These are phyloP conservation scores for Phylloporus arenicola DNA, from an alignment of 768 basidiomycete species.

Conservation along the genomic window DNA sequence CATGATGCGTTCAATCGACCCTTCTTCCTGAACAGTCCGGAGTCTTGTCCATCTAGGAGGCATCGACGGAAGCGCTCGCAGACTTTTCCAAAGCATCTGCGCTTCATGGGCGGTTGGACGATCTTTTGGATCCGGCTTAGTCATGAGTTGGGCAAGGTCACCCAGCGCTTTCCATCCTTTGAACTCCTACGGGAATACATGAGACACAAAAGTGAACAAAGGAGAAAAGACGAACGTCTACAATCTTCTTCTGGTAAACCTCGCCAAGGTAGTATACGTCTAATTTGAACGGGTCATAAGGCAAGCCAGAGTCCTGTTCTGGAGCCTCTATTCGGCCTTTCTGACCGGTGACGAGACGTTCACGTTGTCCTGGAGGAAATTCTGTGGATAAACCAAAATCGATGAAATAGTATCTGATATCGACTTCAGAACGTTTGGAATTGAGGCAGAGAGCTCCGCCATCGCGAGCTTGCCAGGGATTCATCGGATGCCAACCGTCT, in stretches of 20 bases:
- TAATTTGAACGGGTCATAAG: slow-evolving; percentile 28
- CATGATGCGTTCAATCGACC: slow-evolving; percentile 6
- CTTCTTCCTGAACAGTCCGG: too few relatives aligned
- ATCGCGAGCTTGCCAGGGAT: slow-evolving; percentile 8
- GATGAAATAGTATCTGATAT: slow-evolving; percentile 31
- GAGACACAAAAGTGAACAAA: neutral
- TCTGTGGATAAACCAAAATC: slow-evolving; percentile 33
- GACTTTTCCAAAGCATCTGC: slow-evolving; percentile 6
- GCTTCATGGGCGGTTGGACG: slow-evolving; percentile 1
- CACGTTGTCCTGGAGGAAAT: slow-evolving; percentile 12
- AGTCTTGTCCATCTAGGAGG: too few relatives aligned
- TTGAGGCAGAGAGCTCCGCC: slow-evolving; percentile 9
- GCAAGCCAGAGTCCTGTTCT: slow-evolving; percentile 15
- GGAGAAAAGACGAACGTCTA: neutral
- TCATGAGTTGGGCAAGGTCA: slow-evolving; percentile 5
- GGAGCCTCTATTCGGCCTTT: slow-evolving; percentile 17
- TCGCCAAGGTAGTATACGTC: slow-evolving; percentile 25
- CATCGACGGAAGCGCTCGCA: neutral
- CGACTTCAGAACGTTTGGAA: slow-evolving; percentile 21
- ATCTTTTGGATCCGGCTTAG: slow-evolving; percentile 2
- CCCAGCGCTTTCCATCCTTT: slow-evolving; percentile 3
- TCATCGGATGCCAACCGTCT: slow-evolving; percentile 24
- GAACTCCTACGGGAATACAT: neutral
- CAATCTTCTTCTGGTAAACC: slow-evolving; percentile 11
- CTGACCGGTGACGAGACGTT: neutral